Evolutionary conservation across 1,139 yeast species (phyloP).

Genomic region (Geotrichum citri-aurantii): DNA sequence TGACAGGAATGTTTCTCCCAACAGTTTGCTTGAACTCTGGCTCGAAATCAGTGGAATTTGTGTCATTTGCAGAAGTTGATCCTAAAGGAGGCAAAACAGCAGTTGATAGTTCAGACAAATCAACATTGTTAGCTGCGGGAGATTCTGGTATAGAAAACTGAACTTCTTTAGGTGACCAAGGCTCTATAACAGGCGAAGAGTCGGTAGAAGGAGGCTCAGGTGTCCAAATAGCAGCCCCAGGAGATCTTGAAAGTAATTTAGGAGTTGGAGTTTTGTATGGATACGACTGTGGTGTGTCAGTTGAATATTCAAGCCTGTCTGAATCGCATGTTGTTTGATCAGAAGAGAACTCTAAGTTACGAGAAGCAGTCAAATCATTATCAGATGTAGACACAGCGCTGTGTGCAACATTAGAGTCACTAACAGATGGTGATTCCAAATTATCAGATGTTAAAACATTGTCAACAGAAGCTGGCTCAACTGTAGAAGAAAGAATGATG

Average conservation of each 20-base stretch:
- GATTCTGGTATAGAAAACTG: not conserved
- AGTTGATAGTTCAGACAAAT: not conserved
- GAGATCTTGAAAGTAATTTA: conserved; percentile 1
- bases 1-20: not conserved
- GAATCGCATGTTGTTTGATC: not conserved
- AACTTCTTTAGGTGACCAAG: conserved; percentile 9
- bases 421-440: not conserved
- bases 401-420: not conserved
- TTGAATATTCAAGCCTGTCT: not conserved
- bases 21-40: not conserved
- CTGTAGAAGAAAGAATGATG: not conserved
- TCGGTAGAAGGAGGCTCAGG: conserved; percentile 9
- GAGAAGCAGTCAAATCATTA: not conserved
- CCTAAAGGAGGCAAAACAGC: not conserved
- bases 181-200: conserved; percentile 5
- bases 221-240: conserved; percentile 8
- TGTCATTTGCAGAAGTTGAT: not conserved
- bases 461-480: not conserved
- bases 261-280: not conserved
- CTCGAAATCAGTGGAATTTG: not conserved
- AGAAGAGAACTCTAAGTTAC: not conserved
- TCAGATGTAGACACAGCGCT: not conserved
- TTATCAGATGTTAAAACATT: not conserved
- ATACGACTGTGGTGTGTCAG: not conserved
- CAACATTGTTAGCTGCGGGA: not conserved